Evolutionary conservation across 805 yeast species (phyloP), one percentile per base, ranked within the genome.

Genomic region (Wickerhamiella alocasiicola): DNA sequence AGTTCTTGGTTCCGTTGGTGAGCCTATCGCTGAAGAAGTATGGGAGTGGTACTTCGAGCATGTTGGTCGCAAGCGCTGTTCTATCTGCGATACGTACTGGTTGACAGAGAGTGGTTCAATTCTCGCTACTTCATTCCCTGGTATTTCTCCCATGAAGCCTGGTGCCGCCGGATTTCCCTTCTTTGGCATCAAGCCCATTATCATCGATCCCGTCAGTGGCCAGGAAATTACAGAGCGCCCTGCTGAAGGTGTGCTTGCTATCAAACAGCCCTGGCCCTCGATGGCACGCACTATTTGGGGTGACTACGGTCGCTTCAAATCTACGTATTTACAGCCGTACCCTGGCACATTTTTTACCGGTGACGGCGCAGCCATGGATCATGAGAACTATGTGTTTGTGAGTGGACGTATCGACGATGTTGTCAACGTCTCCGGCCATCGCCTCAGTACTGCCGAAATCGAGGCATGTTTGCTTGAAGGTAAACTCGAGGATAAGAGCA

Each of bases 371-470:
- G 97, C 94, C 32, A 77, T 96, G 60, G 98, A 91, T 62, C 74
- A 74, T 47, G 97, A 91, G 57, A 97, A 97, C 38, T 91, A 78
- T 70, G 83, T 77, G 68, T 91, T 97, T 95, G 88, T 91, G 61
- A 74, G 88, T 63, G 98, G 98, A 55, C 80, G 98, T 64, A 96
- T 91, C 49, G 97, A 91, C 61, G 98, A 91, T 56, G 97, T 91
- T 45, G 98, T 88, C 51, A 91, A 91, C 58, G 97, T 91, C 29
- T 79, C 94, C 40, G 98, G 98, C 51, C 98, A 91, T 66, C 78
- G 98, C 63, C 71, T 91, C 51, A 84, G 96, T n/a, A 88, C 98
- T 34, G 93, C 97, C 18, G 98, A 91, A 66, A 91, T 91, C 53
- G 98, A 91, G 66, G 80, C 95, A 32, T 91, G 94, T 27, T 39